These are phyloP conservation scores for Spencermartinsiella ligniputridi DNA, from an alignment of 1,139 yeast species.

Conservation along the genomic window DNA sequence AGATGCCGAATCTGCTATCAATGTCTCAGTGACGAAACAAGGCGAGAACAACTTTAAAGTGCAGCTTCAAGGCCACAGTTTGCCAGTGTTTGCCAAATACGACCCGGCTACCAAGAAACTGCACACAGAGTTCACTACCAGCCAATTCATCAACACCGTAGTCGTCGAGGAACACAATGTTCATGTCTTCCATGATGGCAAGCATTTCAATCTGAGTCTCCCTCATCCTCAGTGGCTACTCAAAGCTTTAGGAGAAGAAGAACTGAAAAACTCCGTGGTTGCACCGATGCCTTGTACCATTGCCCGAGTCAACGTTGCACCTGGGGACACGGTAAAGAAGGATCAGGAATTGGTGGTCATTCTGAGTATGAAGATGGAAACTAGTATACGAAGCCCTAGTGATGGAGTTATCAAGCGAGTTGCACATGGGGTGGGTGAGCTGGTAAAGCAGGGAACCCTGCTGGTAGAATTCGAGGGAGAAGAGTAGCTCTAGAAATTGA, in stretches of 20 bases:
- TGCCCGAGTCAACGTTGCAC: slow-evolving; percentile 26
- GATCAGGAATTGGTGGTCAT: slow-evolving; percentile 38
- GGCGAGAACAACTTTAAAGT: slow-evolving; percentile 15
- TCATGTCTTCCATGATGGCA: slow-evolving; percentile 32
- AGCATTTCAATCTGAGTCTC: slow-evolving; percentile 27
- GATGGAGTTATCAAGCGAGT: slow-evolving; percentile 31
- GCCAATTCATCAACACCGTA: slow-evolving; percentile 29
- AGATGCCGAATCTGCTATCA: slow-evolving; percentile 6
- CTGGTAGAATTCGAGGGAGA: slow-evolving; percentile 32
- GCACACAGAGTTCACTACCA: slow-evolving; percentile 22
- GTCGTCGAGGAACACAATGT: slow-evolving; percentile 24
- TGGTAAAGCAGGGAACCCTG: slow-evolving; percentile 33
- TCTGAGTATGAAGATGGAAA: slow-evolving; percentile 48
- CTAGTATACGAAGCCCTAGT: slow-evolving; percentile 33
- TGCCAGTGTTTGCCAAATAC: slow-evolving; percentile 13
- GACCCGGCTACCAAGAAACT: slow-evolving; percentile 16
- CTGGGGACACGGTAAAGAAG: slow-evolving; percentile 33
- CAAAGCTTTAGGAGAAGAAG: slow-evolving; percentile 29
- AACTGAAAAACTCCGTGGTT: slow-evolving; percentile 28
- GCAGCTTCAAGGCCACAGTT: slow-evolving; percentile 10
- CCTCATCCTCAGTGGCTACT: slow-evolving; percentile 32
- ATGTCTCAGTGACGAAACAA: slow-evolving; percentile 14
- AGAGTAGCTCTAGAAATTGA: slow-evolving; percentile 13
- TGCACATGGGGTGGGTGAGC: slow-evolving; percentile 30
- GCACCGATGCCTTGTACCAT: slow-evolving; percentile 38